Base-by-base conservation (phyloP, 2,329 filamentous ascomycete genomes). In the Aspergillus eucalypticola region DNA sequence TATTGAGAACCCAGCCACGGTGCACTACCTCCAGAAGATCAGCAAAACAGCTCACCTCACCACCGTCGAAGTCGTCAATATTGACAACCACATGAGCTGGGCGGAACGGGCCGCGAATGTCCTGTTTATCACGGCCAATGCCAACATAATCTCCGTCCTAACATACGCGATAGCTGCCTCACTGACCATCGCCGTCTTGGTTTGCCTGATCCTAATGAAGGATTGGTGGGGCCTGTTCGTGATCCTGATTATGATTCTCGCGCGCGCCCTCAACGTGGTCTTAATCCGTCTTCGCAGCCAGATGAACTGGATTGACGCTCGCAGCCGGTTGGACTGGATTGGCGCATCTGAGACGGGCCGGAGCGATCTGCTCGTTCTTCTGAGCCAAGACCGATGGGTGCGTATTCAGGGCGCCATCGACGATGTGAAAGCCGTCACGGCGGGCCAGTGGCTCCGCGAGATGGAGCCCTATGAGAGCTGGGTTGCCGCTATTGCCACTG, bases 1-100 rank as follows among this genome's bases (percentile, higher is more conserved):
- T 83, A n/a, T 56, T 29, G 55, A 57, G 21, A 57, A 57, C 19
- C 39, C 55, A 19, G 46, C 55, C 19, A 57, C 55, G 4, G 55
- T 57, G 46, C 25, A 48, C 23, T 57, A 50, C 25, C 41, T 57
- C 11, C 44, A 57, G 46, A 50, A 50, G 38, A 38, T 57, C 23
- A 23, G 55, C 6, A 50, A 42, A 10, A 52, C 55, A 13, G 55
- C 29, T 2, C 15, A 25, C 32, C 46, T 57, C 10, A 57, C 55
- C n/a, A 51, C 46, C 11, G 19, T 57, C n/a, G 19, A 17, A 17
- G 35, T 58, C 19, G n/a, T 8, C 19, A 46, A 48, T 6, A 13
- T 17, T 15, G 5, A 17, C 5, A 41, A 41, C n/a, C 35, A 38
- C 3, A 27, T 27, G 25, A 27, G 25, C 5, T 44, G 19, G 11